phyloP scores from a whole-genome alignment of 148 eudicot genomes.

The Persicaria tinctoria region DNA sequence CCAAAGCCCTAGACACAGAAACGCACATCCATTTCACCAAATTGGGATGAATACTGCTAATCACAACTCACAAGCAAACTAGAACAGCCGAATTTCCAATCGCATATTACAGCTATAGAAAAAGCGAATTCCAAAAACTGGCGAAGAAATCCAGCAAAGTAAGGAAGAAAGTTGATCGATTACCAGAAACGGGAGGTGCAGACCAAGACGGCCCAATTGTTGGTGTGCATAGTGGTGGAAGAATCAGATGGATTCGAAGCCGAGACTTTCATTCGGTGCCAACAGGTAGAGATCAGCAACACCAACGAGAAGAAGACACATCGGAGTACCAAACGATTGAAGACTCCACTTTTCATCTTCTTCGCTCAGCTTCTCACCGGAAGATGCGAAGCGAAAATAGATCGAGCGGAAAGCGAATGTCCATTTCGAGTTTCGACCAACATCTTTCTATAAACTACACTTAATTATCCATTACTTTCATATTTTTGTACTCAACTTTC shows the following conservation, averaged over 20 bases:
- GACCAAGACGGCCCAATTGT: slow-evolving; percentile 97
- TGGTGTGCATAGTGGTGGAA: slow-evolving; percentile 74
- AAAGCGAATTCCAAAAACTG: not conserved
- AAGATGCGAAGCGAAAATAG: not conserved
- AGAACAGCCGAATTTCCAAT: not conserved
- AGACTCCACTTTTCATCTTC: slow-evolving; percentile 5
- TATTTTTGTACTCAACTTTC: too few species aligned
- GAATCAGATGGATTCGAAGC: slow-evolving; percentile 26
- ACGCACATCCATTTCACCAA: not conserved
- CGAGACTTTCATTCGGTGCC: slow-evolving; percentile 11
- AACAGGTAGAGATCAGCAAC: slow-evolving; percentile 2
- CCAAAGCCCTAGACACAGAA: not conserved
- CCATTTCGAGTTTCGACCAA: not conserved
- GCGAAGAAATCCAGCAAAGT: not conserved
- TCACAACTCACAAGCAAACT: not conserved
- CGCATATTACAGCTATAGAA: not conserved
- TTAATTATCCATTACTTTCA: too few species aligned
- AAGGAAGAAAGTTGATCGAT: not conserved
- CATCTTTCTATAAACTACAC: too few species aligned
- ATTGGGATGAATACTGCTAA: too few species aligned
- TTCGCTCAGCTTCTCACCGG: not conserved
- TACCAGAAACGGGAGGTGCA: slow-evolving; percentile 99
- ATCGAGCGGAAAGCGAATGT: not conserved
- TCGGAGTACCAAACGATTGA: not conserved
- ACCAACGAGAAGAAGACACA: not conserved